Conservation (phyloP, 2,329 filamentous ascomycete species). For the Geosmithia flava region DNA sequence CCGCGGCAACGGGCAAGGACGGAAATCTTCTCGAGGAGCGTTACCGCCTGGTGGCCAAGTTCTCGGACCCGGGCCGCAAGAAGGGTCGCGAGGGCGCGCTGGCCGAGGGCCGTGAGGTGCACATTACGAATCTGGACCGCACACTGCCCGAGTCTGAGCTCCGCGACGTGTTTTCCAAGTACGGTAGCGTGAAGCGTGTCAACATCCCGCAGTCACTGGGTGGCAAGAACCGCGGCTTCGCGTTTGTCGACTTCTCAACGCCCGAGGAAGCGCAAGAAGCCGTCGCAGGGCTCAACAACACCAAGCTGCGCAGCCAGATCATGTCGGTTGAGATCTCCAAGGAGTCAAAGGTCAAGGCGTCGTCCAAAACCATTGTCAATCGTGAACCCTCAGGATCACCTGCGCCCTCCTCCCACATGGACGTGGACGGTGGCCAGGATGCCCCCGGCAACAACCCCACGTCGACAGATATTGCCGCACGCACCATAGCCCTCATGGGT, state of each 20-base stretch:
- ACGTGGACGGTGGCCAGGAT: slow-evolving; percentile 23
- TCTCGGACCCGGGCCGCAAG: slow-evolving; percentile 71
- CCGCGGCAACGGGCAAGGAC: slow-evolving; percentile 61
- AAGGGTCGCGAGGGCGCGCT: slow-evolving; percentile 69
- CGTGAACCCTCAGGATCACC: slow-evolving; percentile 17
- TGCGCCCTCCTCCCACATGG: slow-evolving; percentile 13
- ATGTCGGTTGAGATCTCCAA: slow-evolving; percentile 53
- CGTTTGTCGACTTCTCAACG: slow-evolving; percentile 65
- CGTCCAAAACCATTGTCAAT: slow-evolving; percentile 29
- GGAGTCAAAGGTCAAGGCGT: slow-evolving; percentile 42
- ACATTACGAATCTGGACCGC: slow-evolving; percentile 57
- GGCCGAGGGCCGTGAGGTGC: slow-evolving; percentile 79
- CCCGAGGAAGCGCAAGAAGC: slow-evolving; percentile 57
- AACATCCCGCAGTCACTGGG: slow-evolving; percentile 57
- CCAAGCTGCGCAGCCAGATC: slow-evolving; percentile 54
- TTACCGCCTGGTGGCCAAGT: slow-evolving; percentile 61
- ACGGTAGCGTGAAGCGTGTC: slow-evolving; percentile 61
- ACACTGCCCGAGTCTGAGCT: slow-evolving; percentile 56
- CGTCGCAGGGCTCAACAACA: slow-evolving; percentile 56
- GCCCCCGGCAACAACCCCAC: slow-evolving; percentile 26
- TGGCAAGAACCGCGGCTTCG: slow-evolving; percentile 64
- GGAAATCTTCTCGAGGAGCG: slow-evolving; percentile 56
- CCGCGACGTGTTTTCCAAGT: slow-evolving; percentile 57
- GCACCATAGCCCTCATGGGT: slow-evolving; percentile 72
- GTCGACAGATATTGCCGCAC: slow-evolving; percentile 40